Base-by-base conservation (phyloP, 768 basidiomycete species). In the Amanita rubescens region DNA sequence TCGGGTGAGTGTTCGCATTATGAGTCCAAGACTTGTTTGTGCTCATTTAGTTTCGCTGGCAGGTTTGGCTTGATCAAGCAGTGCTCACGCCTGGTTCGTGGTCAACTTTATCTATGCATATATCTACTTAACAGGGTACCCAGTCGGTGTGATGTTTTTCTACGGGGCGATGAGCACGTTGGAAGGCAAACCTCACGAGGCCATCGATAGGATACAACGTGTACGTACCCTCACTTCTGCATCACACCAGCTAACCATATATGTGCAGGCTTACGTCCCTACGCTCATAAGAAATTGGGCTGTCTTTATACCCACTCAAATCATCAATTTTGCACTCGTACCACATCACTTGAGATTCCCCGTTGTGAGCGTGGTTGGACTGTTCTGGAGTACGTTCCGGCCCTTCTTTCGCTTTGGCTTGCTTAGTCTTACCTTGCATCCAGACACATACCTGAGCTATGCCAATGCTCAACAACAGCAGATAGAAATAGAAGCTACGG, bases 11-110 rank as follows among this genome's bases (percentile, higher is more conserved):
- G 10, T 22, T 48, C 8, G 20, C 30, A 33, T 43, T 32, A 24
- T 47, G 49, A 33, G 48, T 2, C 33, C 50, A 48, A 12, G 20
- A 41, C 10, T 45, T 11, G 10, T n/a, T n/a, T 14, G 22, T 15
- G 42, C 17, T 49, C 3, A 54, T 20, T 11, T 27, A 30, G n/a
- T 8, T 32, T 1, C 10, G 22, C 25, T 15, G 32, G n/a, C 37
- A 86, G 87, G 87, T 90, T 5, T 88, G 78, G 68, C 74, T 94
- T 24, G 93, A 94, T 65, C 93, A 95, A 69, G 78, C 80, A 5
- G 60, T 89, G 11, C 71, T 90, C 44, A 85, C 90, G 1, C 92
- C 93, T 9, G 72, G 84, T 80, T 58, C 56, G 71, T 60, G 10
- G 12, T 2, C 3, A 35, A 46, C 27, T 14, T n/a, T n/a, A n/a